Conservation (phyloP, 352 stramenopile genomes). For the Globisporangium cystogenes region DNA sequence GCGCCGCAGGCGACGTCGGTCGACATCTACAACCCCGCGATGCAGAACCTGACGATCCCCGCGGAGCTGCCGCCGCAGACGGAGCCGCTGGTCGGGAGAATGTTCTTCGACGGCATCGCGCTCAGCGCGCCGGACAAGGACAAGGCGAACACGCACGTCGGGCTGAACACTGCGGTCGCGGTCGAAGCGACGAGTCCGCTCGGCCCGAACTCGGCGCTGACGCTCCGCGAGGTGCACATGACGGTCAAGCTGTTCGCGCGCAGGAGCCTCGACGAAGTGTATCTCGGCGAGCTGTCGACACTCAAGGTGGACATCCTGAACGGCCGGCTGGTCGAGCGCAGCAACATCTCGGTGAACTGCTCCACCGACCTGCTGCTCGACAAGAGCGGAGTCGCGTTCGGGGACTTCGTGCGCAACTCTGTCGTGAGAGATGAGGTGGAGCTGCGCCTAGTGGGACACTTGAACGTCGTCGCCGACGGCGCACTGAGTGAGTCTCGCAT, state of each 20-base stretch:
- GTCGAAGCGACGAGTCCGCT: slow-evolving; percentile 71
- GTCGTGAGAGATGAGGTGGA: slow-evolving; percentile 41
- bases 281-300: slow-evolving; percentile 46
- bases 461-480: slow-evolving; percentile 58
- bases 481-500: slow-evolving; percentile 44
- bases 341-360: slow-evolving; percentile 72
- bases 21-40: slow-evolving; percentile 63
- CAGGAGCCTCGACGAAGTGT: slow-evolving; percentile 17
- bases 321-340: slow-evolving; percentile 43
- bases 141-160: slow-evolving; percentile 38
- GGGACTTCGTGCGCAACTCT: slow-evolving; percentile 61
- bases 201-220: slow-evolving; percentile 48
- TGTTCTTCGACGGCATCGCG: slow-evolving; percentile 61
- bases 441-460: slow-evolving; percentile 39
- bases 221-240: slow-evolving; percentile 50
- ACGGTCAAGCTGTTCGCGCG: slow-evolving; percentile 40
- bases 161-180: slow-evolving; percentile 41
- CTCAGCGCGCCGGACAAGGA: slow-evolving; percentile 36
- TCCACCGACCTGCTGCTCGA: slow-evolving; percentile 38
- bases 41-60: slow-evolving; percentile 68
- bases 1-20: slow-evolving; percentile 50
- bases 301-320: slow-evolving; percentile 47
- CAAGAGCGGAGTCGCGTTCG: slow-evolving; percentile 42
- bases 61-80: slow-evolving; percentile 51
- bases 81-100: slow-evolving; percentile 46